Evolutionary conservation across 495 filamentous ascomycete genomes (phyloP).

Genomic region (Sordaria brevicollis): DNA sequence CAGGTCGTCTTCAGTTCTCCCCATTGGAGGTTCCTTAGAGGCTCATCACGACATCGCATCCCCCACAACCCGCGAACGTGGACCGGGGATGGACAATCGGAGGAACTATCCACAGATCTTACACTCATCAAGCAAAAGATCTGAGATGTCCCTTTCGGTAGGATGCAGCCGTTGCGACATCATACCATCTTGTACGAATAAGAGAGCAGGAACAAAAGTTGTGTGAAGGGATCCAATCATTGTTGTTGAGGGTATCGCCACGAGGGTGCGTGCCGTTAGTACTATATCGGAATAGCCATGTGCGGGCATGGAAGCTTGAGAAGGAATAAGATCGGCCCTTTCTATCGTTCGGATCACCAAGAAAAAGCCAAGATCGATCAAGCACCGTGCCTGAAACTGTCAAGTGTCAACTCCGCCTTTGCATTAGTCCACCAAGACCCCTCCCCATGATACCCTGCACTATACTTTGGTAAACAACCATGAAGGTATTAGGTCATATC

Average conservation of each 20-base stretch:
- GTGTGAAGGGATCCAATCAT: not conserved
- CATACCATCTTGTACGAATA: not conserved
- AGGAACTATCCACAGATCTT: not conserved
- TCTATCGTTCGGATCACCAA: no score
- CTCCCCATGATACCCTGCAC: not conserved
- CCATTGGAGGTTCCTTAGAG: not conserved
- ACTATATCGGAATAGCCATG: not conserved
- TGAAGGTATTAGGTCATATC: not conserved
- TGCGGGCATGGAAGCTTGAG: not conserved
- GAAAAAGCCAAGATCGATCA: no score
- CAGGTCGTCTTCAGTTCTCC: not conserved
- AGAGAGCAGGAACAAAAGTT: not conserved
- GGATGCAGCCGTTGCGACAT: not conserved
- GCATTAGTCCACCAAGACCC: not conserved
- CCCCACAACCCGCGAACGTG: not conserved
- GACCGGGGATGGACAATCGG: not conserved
- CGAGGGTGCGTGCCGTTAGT: not conserved
- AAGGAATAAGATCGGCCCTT: not conserved
- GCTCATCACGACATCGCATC: not conserved
- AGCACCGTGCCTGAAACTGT: not conserved
- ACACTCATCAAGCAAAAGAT: not conserved
- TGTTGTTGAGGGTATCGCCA: not conserved
- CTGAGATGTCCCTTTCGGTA: not conserved
- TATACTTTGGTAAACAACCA: no score
- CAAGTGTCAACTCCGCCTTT: not conserved